Percentiles rank a stretch among this genome's conserved stretches.
Conservation (phyloP, 345 rosid species). For the Citrus sinensis region DNA sequence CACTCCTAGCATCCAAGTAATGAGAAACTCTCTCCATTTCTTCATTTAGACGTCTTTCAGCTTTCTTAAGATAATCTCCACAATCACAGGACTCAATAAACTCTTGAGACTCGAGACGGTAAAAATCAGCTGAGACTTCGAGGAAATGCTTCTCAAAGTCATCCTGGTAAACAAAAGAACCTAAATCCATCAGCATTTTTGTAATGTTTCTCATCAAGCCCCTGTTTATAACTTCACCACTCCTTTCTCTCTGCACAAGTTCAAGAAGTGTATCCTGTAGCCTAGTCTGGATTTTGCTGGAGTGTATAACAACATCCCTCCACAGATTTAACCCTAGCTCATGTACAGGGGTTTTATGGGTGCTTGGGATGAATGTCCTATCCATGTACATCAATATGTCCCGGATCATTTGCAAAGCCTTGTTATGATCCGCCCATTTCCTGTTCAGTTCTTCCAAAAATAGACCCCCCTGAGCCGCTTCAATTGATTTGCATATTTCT, state of each 20-base stretch:
- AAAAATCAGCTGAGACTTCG: slow-evolving; percentile 58
- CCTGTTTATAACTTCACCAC: slow-evolving; percentile 65
- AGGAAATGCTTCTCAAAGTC: slow-evolving; percentile 72
- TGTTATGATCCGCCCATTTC: slow-evolving; percentile 76
- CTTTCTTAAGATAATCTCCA: slow-evolving; percentile 69
- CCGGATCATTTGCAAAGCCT: slow-evolving; percentile 72
- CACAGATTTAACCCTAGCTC: slow-evolving; percentile 69
- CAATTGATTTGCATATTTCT: slow-evolving; percentile 49
- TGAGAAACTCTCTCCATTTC: slow-evolving; percentile 76
- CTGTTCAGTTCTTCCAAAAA: slow-evolving; percentile 68
- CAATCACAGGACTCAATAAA: slow-evolving; percentile 66
- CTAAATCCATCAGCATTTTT: slow-evolving; percentile 72
- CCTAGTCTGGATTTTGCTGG: slow-evolving; percentile 51
- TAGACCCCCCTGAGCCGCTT: slow-evolving; percentile 63
- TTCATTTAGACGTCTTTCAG: slow-evolving; percentile 64
- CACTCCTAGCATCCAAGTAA: slow-evolving; percentile 63
- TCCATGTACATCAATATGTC: slow-evolving; percentile 83
- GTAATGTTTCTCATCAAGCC: slow-evolving; percentile 67
- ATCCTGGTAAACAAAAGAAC: slow-evolving; percentile 60
- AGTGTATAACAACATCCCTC: slow-evolving; percentile 57
- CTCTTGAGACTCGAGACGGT: slow-evolving; percentile 57
- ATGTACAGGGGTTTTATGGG: slow-evolving; percentile 63
- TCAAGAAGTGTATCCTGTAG: slow-evolving; percentile 55
- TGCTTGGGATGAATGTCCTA: slow-evolving; percentile 58
- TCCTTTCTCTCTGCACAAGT: slow-evolving; percentile 51